Percentiles rank a stretch among this genome's conserved stretches.
These are phyloP conservation scores for Plasmodium yoelii DNA, from an alignment of 169 alveolate genomes.

Conservation along the genomic window DNA sequence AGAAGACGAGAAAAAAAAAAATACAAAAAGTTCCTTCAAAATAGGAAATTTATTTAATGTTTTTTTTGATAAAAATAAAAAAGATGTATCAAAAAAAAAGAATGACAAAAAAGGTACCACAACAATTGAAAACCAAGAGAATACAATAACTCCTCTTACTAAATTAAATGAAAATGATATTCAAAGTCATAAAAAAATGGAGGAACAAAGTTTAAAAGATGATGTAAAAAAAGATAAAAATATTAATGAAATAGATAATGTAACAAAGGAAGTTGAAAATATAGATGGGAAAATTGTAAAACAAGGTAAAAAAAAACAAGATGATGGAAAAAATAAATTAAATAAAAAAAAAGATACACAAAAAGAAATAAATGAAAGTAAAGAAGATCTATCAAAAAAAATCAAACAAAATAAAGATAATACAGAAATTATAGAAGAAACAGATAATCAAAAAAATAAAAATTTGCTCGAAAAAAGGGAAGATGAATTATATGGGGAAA, in stretches of 20 bases:
- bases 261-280: background rate
- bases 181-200: background rate
- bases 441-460: no score
- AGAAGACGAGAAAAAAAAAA: slow-evolving; percentile 14
- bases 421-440: no score
- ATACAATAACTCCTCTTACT: background rate
- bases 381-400: no score
- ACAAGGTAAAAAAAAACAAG: background rate
- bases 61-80: slow-evolving; percentile 31
- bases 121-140: background rate
- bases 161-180: background rate
- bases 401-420: no score
- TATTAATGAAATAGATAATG: background rate
- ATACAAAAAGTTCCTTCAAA: background rate
- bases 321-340: background rate
- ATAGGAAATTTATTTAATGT: slow-evolving; percentile 41
- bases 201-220: background rate
- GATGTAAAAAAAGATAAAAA: background rate
- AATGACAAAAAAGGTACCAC: background rate
- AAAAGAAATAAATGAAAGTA: background rate
- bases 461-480: background rate
- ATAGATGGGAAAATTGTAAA: background rate
- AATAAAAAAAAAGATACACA: background rate
- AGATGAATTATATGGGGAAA: background rate
- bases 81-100: background rate